These are phyloP conservation scores for Heliamphora pulchella DNA, from an alignment of 179 eudicot genomes.

Conservation along the genomic window DNA sequence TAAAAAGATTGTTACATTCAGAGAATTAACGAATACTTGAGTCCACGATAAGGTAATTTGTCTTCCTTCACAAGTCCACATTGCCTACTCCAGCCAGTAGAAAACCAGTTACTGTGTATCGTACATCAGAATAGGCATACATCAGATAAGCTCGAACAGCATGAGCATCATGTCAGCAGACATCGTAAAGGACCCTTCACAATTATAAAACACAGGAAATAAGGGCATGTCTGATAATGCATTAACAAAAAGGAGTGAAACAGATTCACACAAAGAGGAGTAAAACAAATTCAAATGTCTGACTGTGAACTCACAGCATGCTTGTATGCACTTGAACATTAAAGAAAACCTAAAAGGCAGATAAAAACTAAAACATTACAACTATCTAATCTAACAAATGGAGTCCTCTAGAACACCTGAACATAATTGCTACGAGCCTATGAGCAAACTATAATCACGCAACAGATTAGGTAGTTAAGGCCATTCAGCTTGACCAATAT, in stretches of 20 bases:
- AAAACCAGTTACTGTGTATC: conserved; percentile 85
- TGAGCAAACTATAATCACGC: not conserved
- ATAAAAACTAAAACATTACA: not conserved
- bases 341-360: not conserved
- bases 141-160: not conserved
- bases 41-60: conserved; percentile 93
- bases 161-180: not conserved
- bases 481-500: not conserved
- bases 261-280: not conserved
- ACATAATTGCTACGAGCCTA: not conserved
- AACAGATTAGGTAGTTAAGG: not conserved
- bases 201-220: not conserved
- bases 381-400: not conserved
- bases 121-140: conserved; percentile 29
- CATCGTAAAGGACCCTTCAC: not conserved
- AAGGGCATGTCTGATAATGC: not conserved
- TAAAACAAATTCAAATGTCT: not conserved
- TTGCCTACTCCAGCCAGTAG: conserved; percentile 96
- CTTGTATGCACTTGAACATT: not conserved
- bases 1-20: not conserved
- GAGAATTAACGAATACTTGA: conserved; percentile 51
- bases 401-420: not conserved
- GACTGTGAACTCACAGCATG: not conserved
- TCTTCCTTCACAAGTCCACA: conserved; percentile 91
- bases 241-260: not conserved